These are phyloP conservation scores for Coemansia sp. DNA, from an alignment of 192 early-diverging fungal species.

Conservation along the genomic window DNA sequence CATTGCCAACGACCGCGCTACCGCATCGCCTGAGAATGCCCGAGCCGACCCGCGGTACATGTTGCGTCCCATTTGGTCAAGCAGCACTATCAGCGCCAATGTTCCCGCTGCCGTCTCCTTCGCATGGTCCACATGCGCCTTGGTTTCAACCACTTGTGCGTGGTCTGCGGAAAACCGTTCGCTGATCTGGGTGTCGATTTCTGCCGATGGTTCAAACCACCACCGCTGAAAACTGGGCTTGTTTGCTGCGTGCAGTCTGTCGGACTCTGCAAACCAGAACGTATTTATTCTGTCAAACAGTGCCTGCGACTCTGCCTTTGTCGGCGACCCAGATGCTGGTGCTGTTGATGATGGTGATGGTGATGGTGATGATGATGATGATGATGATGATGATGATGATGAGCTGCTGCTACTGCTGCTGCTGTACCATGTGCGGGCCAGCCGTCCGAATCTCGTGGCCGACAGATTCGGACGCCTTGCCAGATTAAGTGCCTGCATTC, in stretches of 20 bases:
- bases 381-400: no score
- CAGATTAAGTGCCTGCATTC: background rate
- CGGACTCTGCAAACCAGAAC: constrained; percentile 54
- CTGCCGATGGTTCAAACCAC: constrained; percentile 47
- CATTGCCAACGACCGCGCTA: constrained; percentile 57
- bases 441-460: background rate
- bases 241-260: constrained; percentile 36
- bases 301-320: constrained; percentile 39
- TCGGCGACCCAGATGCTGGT: no score
- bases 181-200: constrained; percentile 41
- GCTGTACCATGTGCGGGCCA: constrained; percentile 7
- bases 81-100: constrained; percentile 54
- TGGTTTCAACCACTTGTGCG: constrained; percentile 15
- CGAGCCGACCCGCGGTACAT: constrained; percentile 60
- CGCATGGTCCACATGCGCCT: constrained; percentile 37
- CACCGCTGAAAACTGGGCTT: constrained; percentile 50
- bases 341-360: no score
- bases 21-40: constrained; percentile 58
- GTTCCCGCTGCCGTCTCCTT: constrained; percentile 48
- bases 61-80: constrained; percentile 69
- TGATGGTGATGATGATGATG: no score
- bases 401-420: no score
- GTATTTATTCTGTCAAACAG: constrained; percentile 39
- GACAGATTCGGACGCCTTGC: background rate
- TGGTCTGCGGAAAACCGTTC: constrained; percentile 21